Base-by-base conservation (phyloP, 495 filamentous ascomycete species). In the Aspergillus conjunctus region DNA sequence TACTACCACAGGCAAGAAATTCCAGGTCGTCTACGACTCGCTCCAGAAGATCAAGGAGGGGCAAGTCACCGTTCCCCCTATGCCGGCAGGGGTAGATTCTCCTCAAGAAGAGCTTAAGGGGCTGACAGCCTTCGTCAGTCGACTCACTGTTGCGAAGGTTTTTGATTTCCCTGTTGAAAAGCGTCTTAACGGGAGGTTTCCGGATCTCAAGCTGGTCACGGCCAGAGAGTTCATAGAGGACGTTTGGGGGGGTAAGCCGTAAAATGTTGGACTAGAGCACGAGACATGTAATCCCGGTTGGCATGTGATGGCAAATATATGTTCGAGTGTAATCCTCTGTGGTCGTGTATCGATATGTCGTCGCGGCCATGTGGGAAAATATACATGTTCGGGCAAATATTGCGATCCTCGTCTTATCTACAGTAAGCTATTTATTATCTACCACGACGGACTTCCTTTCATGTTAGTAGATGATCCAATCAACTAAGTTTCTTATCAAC, bases 21-120 rank as follows among this genome's bases (percentile, higher is more conserved):
- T 84, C 62, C 63, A 73, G 9, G 79, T 84, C 6, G 62, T 62
- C 7, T 79, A 84, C 52, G 82, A 86, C 61, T 66, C 45, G 41
- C n/a, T 73, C 1, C 81, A 83, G 8, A 77, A 77, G 53, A 66
- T 86, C 32, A 67, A 72, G 43, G 46, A 59, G 18, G 81, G 80
- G 1, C 58, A 81, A 60, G 68, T 77, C 15, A 83, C 82, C 15
- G 75, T 83, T 32, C 77, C 83, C 31, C 72, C 75, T 0, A 68
- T 68, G 59, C 70, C 72, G 7, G 44, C 56, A 5, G 63, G 60
- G 2, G 45, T 59, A 7, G 64, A 56, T 1, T 71, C 60, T 31
- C 64, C 68, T 10, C 49, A 56, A 6, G 65, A 73, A 9, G 75
- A 77, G 14, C 11, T 73, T 18, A 61, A 60, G 15, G 75, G 73